Base-by-base conservation (phyloP, 1,284 basidiomycete genomes). In the Microstroma glucosiphilum region DNA sequence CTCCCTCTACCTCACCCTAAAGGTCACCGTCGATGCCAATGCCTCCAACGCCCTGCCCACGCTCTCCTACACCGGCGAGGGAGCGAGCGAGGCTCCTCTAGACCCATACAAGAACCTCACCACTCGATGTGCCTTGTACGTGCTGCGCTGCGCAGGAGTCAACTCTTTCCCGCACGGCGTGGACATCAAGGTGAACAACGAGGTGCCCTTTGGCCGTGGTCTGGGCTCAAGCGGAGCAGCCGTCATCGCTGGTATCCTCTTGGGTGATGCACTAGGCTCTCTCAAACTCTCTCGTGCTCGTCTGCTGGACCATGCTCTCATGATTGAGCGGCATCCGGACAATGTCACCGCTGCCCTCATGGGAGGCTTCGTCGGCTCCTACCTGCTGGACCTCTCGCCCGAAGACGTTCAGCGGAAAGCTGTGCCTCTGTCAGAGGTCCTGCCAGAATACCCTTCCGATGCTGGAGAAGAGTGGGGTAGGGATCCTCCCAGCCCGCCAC, bases 241-340 rank as follows among this genome's bases (percentile, higher is more conserved):
- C 13, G 96, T 99, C 69, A 89, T 99, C 71, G 94, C 92, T 0
- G 96, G 96, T 53, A 90, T 96, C 25, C 83, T 96, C 42, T 85
- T 99, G 55, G 96, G 89, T 46, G 86, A 93, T 79, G 84, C 87
- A 19, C 83, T 98, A 13, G 94, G 91, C 15, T 70, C 86, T 56
- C 84, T 98, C 64, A 78, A 83, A 25, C 85, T 98, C 13, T 78
- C 88, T 17, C 83, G 81, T 40, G 85, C 84, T 58, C 86, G 96
- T 30, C 83, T 96, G 71, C 85, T 98, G 62, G 96, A 99, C 81
- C 94, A 92, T 78, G 93, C 96, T 0, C 84, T 99, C 62, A 98
- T 99, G 96, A 93, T 99, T 73, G 96, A 99, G 81, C 86, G 96
- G 11, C 96, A 99, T 80, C 96, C 96, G 8, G 96, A 99, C 82